Evolutionary conservation across 768 basidiomycete genomes (phyloP), one percentile per base, ranked within the genome.

Genomic region (Roridomyces roridus): DNA sequence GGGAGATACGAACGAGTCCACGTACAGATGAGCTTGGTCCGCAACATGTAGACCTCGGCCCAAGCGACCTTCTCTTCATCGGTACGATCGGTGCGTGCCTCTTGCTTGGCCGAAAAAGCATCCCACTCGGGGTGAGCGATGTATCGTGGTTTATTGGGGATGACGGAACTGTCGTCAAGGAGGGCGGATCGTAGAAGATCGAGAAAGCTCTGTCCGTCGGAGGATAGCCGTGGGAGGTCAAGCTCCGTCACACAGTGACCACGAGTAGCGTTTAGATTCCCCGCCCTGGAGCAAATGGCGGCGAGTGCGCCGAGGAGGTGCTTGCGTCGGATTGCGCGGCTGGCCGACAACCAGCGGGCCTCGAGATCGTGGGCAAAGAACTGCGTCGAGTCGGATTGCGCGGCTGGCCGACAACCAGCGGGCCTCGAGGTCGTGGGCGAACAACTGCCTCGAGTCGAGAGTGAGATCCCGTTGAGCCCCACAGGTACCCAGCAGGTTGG

Each of bases 11-110:
- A 0, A 56, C 42, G 23, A 36, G 26, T 48, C 49, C 23, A 49
- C 56, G 31, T 35, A 57, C 56, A 57, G 2, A 57, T 51, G 23
- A 57, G 56, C 23, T 57, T 57, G 2, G 49, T 57, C 21, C 56
- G 49, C 6, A 57, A 29, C 12, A 57, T 14, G 29, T 41, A 36
- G 28, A 57, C 26, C 23, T 47, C 29, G 1, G 36, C 56, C 11
- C 51, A 29, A 1, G 50, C 42, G n/a, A 51, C 23, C 20, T 58
- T 58, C 39, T 42, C 26, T 18, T 18, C n/a, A 7, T 50, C 57
- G 4, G 44, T 42, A 29, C 40, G n/a, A 6, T 52, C n/a, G n/a
- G n/a, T n/a, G n/a, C 20, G 29, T 26, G 20, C 29, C 25, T 21
- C 37, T n/a, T 21, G 9, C 8, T 14, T 5, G 6, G 6, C 18